Evolutionary conservation across 371 early-diverging fungal species (phyloP), one percentile per base, ranked within the genome.

Genomic region (Pancytospora epiphaga): DNA sequence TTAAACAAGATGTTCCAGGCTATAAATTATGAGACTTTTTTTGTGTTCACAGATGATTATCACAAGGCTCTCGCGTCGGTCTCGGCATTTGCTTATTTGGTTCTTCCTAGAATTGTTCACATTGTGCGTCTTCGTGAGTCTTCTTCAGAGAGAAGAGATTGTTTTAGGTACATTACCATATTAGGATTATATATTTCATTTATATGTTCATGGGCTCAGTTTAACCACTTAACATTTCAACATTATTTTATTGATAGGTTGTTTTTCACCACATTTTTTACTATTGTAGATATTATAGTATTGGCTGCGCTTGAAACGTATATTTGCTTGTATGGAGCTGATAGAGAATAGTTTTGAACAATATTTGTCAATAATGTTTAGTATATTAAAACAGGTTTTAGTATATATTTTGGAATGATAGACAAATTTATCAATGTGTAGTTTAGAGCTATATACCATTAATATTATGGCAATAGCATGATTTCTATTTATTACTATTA

Each of bases 11-110:
- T 38, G 1, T 33, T 71, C 33, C 34, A 61, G 15, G 38, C 36
- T 0, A 62, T 75, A 18, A 57, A 71, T 43, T 71, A 64, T 47
- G 33, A 66, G 4, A 64, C 66, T 19, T 33, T 62, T 22, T 71
- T 58, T 57, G 32, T 50, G 1, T 71, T 75, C 47, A 58, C 64
- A 22, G 62, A 66, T 33, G 50, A 51, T 1, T 66, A 65, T 9
- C 2, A 34, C 12, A 3, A 12, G 9, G 3, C 56, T 9, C 25
- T 43, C 25, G 43, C 18, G 25, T 34, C 18, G 19, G 25, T 70
- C 27, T 6, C 60, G n/a, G 27, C 37, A 12, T 32, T 71, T 15
- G 22, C 58, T 32, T 75, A 71, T 43, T 69, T 75, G 43, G 30
- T 71, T 6, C 64, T 63, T 63, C 61, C 69, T 33, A 38, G 66